Evolutionary conservation across 495 filamentous ascomycete species (phyloP).

Genomic region (Tuber magnatum): DNA sequence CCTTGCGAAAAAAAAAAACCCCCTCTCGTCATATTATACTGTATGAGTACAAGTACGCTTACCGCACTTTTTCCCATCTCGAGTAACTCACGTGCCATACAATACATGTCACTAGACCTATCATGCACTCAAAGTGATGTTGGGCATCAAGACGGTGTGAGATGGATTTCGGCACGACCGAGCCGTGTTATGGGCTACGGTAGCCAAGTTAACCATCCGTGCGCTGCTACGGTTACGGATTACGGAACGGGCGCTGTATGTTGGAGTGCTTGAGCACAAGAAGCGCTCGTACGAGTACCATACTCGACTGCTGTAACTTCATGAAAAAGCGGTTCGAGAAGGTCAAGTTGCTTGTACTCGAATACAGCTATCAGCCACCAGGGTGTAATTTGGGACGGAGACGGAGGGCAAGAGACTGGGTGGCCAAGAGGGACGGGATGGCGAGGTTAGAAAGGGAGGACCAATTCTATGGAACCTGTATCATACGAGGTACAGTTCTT

Average conservation of each 20-base stretch:
- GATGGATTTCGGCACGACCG: neutral
- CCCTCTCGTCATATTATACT: too few species aligned
- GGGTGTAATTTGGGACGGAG: neutral
- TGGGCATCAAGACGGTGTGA: neutral
- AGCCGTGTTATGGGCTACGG: neutral
- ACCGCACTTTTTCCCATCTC: neutral
- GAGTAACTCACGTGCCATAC: neutral
- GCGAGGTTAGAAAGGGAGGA: neutral
- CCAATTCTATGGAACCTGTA: neutral
- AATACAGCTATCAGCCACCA: neutral
- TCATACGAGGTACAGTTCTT: neutral
- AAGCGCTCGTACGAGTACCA: neutral
- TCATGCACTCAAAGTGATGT: neutral
- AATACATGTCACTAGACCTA: neutral
- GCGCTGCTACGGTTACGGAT: neutral
- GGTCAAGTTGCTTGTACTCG: neutral
- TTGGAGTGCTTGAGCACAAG: too few species aligned
- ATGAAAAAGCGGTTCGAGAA: slow-evolving; percentile 1
- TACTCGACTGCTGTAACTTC: too few species aligned
- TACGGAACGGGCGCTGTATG: neutral
- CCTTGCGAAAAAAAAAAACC: too few species aligned
- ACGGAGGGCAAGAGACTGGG: neutral
- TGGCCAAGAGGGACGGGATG: neutral
- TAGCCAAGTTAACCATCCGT: neutral
- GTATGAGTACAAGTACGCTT: too few species aligned